Evolutionary conservation across 768 basidiomycete species (phyloP).

Genomic region (Paxillus rubicundulus): DNA sequence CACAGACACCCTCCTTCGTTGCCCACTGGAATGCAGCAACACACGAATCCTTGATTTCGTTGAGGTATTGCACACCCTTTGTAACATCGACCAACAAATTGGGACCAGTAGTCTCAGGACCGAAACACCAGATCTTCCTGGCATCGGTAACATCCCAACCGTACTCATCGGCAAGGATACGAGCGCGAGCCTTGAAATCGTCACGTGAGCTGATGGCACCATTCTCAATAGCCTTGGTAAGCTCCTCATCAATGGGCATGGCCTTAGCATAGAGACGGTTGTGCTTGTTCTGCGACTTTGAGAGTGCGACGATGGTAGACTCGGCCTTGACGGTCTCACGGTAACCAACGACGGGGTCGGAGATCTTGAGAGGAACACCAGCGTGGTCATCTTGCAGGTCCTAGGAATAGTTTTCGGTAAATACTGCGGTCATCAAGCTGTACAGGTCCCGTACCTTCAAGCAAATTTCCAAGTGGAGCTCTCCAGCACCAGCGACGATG

Average conservation of each 20-base stretch:
- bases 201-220: conserved; percentile 88
- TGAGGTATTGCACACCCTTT: conserved; percentile 98
- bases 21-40: conserved; percentile 99
- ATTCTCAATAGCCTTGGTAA: conserved; percentile 86
- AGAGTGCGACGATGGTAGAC: conserved; percentile 93
- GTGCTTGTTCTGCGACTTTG: conserved; percentile 99
- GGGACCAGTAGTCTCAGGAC: conserved; percentile 95
- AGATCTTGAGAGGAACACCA: conserved; percentile 97
- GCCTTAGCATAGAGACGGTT: conserved; percentile 97
- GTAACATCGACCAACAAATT: conserved; percentile 97
- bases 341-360: conserved; percentile 96
- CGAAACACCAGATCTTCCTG: conserved; percentile 99
- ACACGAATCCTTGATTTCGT: conserved; percentile 99
- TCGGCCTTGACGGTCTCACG: conserved; percentile 96
- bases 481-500: conserved; percentile 99
- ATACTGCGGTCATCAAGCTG: not conserved
- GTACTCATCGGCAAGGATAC: conserved; percentile 91
- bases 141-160: conserved; percentile 99
- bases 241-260: conserved; percentile 88
- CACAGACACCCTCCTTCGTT: conserved; percentile 94
- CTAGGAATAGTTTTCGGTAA: conserved; percentile 36
- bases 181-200: conserved; percentile 96
- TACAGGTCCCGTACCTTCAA: conserved; percentile 64
- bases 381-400: conserved; percentile 99
- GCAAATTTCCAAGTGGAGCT: conserved; percentile 99